Evolutionary conservation across 2,329 filamentous ascomycete genomes (phyloP), one percentile per base, ranked within the genome.

Genomic region (Thelonectria rubi): DNA sequence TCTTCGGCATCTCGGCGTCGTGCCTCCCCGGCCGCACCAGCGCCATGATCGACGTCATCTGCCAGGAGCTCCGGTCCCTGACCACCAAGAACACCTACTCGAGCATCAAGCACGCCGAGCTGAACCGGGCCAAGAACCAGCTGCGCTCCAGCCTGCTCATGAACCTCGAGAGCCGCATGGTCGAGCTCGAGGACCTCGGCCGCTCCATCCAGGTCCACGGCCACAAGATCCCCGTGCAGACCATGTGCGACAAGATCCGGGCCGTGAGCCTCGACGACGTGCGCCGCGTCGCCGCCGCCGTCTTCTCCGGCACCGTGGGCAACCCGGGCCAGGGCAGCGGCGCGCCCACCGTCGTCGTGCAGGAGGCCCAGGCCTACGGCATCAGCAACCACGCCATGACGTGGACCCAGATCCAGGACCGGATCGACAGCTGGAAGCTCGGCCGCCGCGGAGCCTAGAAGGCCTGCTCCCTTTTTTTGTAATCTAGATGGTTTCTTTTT

Each of bases 81-180:
- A 92, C 92, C 3, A 82, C 92, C 24, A 90, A 94, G 56, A 86
- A 83, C 0, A 93, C 94, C 26, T 93, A 90, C 75, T 82, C 86
- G 0, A 85, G 90, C 2, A 83, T 99, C 10, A 87, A 90, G 68
- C 79, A 87, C 2, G 84, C 82, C 37, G 95, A 99, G 79, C 94
- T 99, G 60, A 88, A 89, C 73, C 89, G 95, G 51, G 95, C 95
- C 17, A 99, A 99, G 86, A 99, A 99, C 77, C 95, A 99, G 81
- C 87, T 99, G 15, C 88, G 94, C 43, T 94, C 90, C 14, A 91
- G 88, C 59, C 83, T 99, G 42, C 85, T 99, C 51, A 99, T 99
- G 95, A 99, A 99, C 79, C 87, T 99, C 26, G 95, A 99, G 81
- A 93, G 89, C 69, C 86, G 95, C 62, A 97, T 99, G 93, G 93